These are phyloP conservation scores for Neonectria coccinea DNA, from an alignment of 2,329 filamentous ascomycete species.

Conservation along the genomic window DNA sequence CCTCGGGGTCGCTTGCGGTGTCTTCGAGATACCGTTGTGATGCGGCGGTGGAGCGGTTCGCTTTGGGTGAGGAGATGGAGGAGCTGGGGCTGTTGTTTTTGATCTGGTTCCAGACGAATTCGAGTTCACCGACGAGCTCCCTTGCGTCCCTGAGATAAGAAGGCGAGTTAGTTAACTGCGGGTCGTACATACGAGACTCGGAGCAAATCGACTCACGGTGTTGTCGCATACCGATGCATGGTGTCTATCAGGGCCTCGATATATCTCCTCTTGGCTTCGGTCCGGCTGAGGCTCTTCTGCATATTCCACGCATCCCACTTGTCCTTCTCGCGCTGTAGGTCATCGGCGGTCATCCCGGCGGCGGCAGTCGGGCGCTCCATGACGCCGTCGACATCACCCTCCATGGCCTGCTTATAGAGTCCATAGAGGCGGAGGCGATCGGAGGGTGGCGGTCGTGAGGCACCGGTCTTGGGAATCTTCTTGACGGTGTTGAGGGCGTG, in stretches of 20 bases:
- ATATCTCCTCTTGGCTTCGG: slow-evolving; percentile 93
- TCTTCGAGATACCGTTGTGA: slow-evolving; percentile 58
- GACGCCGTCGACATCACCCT: slow-evolving; percentile 94
- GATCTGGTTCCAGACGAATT: slow-evolving; percentile 99
- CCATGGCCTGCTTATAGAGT: slow-evolving; percentile 99
- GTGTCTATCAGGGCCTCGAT: slow-evolving; percentile 95
- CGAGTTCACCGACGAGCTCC: slow-evolving; percentile 92
- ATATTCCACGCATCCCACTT: slow-evolving; percentile 97
- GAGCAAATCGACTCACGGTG: slow-evolving; percentile 65
- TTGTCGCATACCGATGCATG: slow-evolving; percentile 96
- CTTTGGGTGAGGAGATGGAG: slow-evolving; percentile 67
- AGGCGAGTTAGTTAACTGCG: slow-evolving; percentile 35
- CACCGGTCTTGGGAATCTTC: slow-evolving; percentile 94
- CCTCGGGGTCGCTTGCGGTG: slow-evolving; percentile 62
- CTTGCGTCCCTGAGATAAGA: slow-evolving; percentile 72
- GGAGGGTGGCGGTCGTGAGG: slow-evolving; percentile 84
- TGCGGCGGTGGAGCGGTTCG: slow-evolving; percentile 48
- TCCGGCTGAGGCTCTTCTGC: slow-evolving; percentile 84
- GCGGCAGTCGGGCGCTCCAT: slow-evolving; percentile 80
- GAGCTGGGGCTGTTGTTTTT: slow-evolving; percentile 83
- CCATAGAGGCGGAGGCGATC: slow-evolving; percentile 95
- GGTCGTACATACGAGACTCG: background rate
- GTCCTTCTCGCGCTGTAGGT: slow-evolving; percentile 69
- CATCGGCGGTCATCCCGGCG: slow-evolving; percentile 62
- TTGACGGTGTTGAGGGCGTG: slow-evolving; percentile 99